phyloP scores from a whole-genome alignment of 345 rosid species.

The Linum usitatissimum region DNA sequence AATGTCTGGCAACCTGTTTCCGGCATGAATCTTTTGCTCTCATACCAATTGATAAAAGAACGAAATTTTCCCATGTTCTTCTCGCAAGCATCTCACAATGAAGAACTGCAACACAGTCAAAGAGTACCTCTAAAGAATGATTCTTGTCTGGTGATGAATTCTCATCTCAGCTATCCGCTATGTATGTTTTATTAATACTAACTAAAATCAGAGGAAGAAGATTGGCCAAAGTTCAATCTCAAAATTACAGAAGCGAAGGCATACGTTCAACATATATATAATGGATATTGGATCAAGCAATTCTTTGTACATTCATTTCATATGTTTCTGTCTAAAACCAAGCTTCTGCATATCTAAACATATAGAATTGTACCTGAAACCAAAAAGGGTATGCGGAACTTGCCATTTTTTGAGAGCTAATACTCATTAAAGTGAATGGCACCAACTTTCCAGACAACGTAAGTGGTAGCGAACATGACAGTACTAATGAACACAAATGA shows the following conservation, averaged over 20 bases:
- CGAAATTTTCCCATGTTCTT: no score
- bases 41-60: no score
- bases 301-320: not conserved
- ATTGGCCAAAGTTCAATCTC: not conserved
- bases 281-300: not conserved
- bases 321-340: not conserved
- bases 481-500: constrained; percentile 80
- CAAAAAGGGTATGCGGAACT: no score
- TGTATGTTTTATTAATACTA: no score
- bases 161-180: no score
- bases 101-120: no score
- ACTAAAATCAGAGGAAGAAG: not conserved
- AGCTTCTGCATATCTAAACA: not conserved
- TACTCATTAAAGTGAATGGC: constrained; percentile 82
- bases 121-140: no score
- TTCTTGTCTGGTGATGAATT: no score
- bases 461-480: constrained; percentile 82
- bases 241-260: not conserved
- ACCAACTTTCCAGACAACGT: constrained; percentile 77
- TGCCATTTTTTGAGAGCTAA: constrained; percentile 1
- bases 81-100: no score
- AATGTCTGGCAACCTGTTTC: no score
- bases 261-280: not conserved
- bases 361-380: constrained; percentile 3
- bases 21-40: no score